Conservation (phyloP, 352 stramenopile species). For the Aphanomyces astaci region DNA sequence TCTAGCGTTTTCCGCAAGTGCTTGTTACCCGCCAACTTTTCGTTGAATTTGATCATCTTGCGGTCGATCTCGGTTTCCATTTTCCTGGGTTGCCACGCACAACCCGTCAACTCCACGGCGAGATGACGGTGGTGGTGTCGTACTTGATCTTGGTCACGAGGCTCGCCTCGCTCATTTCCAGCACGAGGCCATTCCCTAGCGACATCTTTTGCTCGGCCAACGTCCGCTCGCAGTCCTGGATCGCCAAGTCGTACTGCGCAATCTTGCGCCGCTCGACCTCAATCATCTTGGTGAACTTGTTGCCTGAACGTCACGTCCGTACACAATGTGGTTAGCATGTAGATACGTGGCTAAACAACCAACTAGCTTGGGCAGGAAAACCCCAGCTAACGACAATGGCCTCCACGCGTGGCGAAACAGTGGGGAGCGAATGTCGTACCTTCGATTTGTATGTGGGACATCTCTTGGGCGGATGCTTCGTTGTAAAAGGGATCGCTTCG, state of each 20-base stretch:
- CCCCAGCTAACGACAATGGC: no score
- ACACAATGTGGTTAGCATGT: no score
- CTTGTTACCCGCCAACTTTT: constrained; percentile 60
- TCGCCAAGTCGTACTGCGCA: constrained; percentile 45
- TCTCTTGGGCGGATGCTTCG: constrained; percentile 56
- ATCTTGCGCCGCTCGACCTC: constrained; percentile 73
- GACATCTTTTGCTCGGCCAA: constrained; percentile 65
- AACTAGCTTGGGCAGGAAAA: no score
- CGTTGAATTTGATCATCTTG: constrained; percentile 77
- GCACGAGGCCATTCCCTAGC: constrained; percentile 57
- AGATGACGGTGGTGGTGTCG: neutral
- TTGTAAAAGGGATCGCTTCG: constrained; percentile 75
- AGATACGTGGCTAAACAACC: no score
- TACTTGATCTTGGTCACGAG: constrained; percentile 32
- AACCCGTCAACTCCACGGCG: neutral
- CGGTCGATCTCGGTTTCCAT: constrained; percentile 80
- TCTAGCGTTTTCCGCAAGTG: constrained; percentile 56
- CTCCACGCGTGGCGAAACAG: no score
- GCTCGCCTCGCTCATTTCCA: constrained; percentile 60
- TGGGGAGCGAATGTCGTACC: constrained; percentile 27
- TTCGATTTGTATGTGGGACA: constrained; percentile 67
- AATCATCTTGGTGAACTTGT: constrained; percentile 74
- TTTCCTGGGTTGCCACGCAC: constrained; percentile 49
- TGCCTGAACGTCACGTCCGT: no score
- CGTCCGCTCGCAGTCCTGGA: constrained; percentile 51